These are phyloP conservation scores for Phylloboletellus chloephorus DNA, from an alignment of 1,284 basidiomycete species.

Conservation along the genomic window DNA sequence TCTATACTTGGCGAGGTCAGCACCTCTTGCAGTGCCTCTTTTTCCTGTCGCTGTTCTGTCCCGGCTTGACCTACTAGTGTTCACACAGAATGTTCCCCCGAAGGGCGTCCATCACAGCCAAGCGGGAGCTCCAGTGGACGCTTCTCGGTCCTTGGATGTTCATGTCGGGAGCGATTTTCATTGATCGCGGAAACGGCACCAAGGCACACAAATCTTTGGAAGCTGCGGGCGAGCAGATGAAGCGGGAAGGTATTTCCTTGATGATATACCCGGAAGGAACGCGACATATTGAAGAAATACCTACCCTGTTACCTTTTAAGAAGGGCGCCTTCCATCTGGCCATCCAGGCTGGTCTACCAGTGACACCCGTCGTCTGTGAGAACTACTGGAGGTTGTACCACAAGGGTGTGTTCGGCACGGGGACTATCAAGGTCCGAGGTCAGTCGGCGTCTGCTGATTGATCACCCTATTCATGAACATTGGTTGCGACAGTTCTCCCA, in stretches of 20 bases:
- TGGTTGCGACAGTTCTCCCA: constrained; percentile 55
- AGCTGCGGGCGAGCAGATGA: constrained; percentile 81
- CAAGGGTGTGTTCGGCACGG: constrained; percentile 72
- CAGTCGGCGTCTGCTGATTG: constrained; percentile 25
- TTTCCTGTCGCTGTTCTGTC: constrained; percentile 1
- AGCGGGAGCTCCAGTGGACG: constrained; percentile 83
- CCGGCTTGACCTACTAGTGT: constrained; percentile 2
- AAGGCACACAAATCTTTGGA: constrained; percentile 74
- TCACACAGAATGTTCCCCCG: constrained; percentile 73
- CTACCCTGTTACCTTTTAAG: constrained; percentile 84
- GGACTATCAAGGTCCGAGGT: constrained; percentile 82
- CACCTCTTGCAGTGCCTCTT: constrained; percentile 6
- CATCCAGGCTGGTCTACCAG: constrained; percentile 81
- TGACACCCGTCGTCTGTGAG: constrained; percentile 90
- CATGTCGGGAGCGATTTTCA: constrained; percentile 89
- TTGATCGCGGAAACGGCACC: constrained; percentile 82
- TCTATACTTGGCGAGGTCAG: constrained; percentile 76
- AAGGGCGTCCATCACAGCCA: constrained; percentile 86
- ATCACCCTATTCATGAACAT: constrained; percentile 13
- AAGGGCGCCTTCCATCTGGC: constrained; percentile 98
- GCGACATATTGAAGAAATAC: constrained; percentile 62
- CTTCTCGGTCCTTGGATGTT: constrained; percentile 94
- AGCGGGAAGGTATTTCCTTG: constrained; percentile 65
- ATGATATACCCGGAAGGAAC: constrained; percentile 96
- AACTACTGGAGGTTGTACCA: constrained; percentile 90